Percentiles rank a stretch among this genome's conserved stretches.
Conservation (phyloP, 2,329 filamentous ascomycete species). For the Aspergillus sp. region DNA sequence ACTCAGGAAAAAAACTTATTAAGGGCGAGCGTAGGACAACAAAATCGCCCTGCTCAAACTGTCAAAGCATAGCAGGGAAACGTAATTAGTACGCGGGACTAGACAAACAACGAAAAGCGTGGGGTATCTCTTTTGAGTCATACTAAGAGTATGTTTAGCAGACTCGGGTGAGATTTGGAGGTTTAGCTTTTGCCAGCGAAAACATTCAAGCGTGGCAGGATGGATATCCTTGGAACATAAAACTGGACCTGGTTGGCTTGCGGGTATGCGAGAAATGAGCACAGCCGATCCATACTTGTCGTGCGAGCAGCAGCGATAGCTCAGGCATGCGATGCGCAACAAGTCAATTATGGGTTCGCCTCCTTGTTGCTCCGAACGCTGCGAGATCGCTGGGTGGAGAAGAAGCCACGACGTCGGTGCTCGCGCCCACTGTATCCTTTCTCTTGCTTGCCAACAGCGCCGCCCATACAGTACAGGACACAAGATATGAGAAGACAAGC, state of each 20-base stretch:
- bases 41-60: not conserved
- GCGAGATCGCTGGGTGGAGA: slow-evolving; percentile 29
- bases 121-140: not conserved
- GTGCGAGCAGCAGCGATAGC: not conserved
- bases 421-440: slow-evolving; percentile 37
- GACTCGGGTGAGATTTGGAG: not conserved
- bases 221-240: not conserved
- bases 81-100: not conserved
- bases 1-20: not conserved
- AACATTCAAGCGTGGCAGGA: not conserved
- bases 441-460: slow-evolving; percentile 32
- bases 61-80: not conserved
- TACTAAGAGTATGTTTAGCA: not conserved
- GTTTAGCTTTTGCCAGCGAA: not conserved
- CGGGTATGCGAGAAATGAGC: not conserved
- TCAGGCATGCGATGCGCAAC: not conserved
- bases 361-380: slow-evolving; percentile 32
- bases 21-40: slow-evolving; percentile 1
- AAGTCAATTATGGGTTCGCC: slow-evolving; percentile 23
- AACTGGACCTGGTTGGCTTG: not conserved
- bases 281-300: not conserved
- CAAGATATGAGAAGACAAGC: slow-evolving; percentile 56
- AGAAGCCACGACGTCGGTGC: slow-evolving; percentile 39
- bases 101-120: not conserved
- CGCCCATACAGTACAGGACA: slow-evolving; percentile 56